These are phyloP conservation scores for Datura wrightii DNA, from an alignment of 257 asterid species.

Conservation along the genomic window DNA sequence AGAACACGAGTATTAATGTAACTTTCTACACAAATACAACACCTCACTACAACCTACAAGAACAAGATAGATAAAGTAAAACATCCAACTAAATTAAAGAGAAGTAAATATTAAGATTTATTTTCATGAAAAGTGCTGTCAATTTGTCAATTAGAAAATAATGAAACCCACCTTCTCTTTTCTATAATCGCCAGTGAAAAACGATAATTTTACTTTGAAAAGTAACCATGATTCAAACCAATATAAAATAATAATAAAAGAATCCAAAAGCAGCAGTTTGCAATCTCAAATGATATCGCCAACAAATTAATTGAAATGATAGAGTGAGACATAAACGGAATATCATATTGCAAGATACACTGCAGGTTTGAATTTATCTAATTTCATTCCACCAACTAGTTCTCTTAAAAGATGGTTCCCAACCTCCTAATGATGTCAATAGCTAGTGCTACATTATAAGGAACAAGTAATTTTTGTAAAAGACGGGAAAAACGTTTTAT, in stretches of 20 bases:
- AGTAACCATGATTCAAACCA: no score
- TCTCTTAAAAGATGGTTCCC: background rate
- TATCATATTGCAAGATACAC: no score
- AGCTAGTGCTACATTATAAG: background rate
- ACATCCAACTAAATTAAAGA: background rate
- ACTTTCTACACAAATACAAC: constrained; percentile 3
- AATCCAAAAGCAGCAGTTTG: no score
- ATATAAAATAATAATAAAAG: no score
- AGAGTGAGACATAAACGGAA: no score
- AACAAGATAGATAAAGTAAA: background rate
- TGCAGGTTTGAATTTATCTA: background rate
- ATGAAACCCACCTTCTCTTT: no score
- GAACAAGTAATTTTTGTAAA: background rate
- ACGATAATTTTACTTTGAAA: no score
- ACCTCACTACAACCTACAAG: background rate
- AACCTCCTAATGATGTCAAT: constrained; percentile 25
- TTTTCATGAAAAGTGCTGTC: background rate
- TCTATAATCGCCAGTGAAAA: no score
- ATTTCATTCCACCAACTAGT: background rate
- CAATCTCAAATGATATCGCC: no score
- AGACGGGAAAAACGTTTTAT: background rate
- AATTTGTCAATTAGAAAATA: background rate
- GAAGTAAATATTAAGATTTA: constrained; percentile 16
- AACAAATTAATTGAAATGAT: no score
- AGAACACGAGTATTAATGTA: background rate